Percentiles rank a stretch among this genome's conserved stretches.
Evolutionary conservation across 495 filamentous ascomycete genomes (phyloP).

Genomic region (Diplogelasinospora grovesii): DNA sequence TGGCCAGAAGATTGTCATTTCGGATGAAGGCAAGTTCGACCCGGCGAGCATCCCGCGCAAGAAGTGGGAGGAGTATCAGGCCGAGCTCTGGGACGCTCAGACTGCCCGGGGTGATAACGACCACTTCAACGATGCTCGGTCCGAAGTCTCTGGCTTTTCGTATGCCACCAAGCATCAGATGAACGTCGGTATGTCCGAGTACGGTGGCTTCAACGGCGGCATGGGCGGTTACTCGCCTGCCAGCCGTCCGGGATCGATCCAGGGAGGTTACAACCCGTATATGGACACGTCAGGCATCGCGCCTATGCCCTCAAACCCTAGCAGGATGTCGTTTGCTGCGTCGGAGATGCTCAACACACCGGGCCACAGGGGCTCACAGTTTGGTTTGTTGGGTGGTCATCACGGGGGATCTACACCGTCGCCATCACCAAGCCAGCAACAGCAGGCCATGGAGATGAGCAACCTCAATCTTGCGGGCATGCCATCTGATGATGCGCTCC

Average conservation of each 20-base stretch:
- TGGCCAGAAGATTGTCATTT: slow-evolving; percentile 85
- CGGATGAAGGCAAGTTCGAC: slow-evolving; percentile 98
- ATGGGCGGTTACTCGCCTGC: slow-evolving; percentile 24
- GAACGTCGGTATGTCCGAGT: slow-evolving; percentile 51
- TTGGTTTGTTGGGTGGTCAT: too few species aligned
- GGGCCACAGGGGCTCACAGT: slow-evolving; percentile 39
- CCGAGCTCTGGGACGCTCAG: slow-evolving; percentile 92
- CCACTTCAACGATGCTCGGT: slow-evolving; percentile 67
- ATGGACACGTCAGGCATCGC: too few species aligned
- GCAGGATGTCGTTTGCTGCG: slow-evolving; percentile 72
- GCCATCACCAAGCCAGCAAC: slow-evolving; percentile 17
- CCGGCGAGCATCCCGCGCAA: slow-evolving; percentile 88
- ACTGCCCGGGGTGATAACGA: slow-evolving; percentile 37
- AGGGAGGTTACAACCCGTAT: slow-evolving; percentile 20
- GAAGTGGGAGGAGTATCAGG: slow-evolving; percentile 98
- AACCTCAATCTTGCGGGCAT: slow-evolving; percentile 57
- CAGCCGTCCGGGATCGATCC: slow-evolving; percentile 60
- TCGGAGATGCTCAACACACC: slow-evolving; percentile 52
- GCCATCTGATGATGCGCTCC: slow-evolving; percentile 80
- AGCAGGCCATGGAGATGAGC: slow-evolving; percentile 63
- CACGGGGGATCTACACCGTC: slow-evolving; percentile 48
- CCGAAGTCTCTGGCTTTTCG: slow-evolving; percentile 84
- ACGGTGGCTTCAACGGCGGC: slow-evolving; percentile 39
- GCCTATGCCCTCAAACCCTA: slow-evolving; percentile 13
- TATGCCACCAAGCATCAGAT: slow-evolving; percentile 90